Evolutionary conservation across 306 rosid genomes (phyloP), one percentile per base, ranked within the genome.

Genomic region (Trifolium fragiferum): DNA sequence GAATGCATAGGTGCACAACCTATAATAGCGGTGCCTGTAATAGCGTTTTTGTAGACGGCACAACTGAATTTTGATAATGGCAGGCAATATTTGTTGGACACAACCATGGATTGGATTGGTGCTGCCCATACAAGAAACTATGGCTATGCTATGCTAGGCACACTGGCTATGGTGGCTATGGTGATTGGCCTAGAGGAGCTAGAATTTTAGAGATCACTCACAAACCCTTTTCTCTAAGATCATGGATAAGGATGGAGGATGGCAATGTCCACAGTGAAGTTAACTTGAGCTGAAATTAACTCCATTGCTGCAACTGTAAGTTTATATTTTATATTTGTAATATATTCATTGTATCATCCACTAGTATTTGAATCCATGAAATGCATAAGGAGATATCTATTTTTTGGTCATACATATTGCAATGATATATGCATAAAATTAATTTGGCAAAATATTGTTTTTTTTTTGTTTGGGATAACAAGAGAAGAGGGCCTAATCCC

Each of bases 71-170:
- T 50, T 43, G 19, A 54, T 58, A 74, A 72, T 62, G 14, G 78
- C 84, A 92, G 97, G 96, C 92, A 72, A 79, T 90, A 76, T 92
- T 92, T 82, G 97, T 88, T 32, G 96, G 96, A 72, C 97, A 89
- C 83, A 87, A 90, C 85, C 97, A 92, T 74, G 97, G 97, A 53
- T 83, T 92, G 76, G 96, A 90, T 35, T 92, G 96, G 96, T 90
- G 97, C 72, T 92, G 97, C 79, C 97, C 93, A 40, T 76, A 76
- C 70, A 33, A 82, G 67, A 80, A 78, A 20, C 84, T 89, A 16
- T 92, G 92, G 93, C 80, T 92, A 46, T 90, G 97, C 78, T 90
- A 84, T 72, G 97, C 92, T 10, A 80, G 96, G 66, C 97, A 88
- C 62, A 92, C 92, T 18, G 96, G 97, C 13, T 92, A 88, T 47